Percentiles rank a stretch among this genome's conserved stretches.
These are phyloP conservation scores for Cicer cuneatum DNA, from an alignment of 306 rosid species.

Conservation along the genomic window DNA sequence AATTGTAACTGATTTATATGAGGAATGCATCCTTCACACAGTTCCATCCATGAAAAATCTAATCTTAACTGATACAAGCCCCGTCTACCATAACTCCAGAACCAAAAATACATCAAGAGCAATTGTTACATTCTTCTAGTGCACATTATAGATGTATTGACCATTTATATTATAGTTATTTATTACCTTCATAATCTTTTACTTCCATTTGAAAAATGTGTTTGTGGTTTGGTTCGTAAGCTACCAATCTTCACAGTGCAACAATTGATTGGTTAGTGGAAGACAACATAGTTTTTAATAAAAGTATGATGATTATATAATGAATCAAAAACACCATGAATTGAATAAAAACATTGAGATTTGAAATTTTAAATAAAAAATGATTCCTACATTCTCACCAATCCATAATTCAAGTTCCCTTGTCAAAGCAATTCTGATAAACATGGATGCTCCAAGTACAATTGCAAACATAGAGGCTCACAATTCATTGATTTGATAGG, in stretches of 20 bases:
- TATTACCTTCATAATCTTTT: conserved; percentile 1
- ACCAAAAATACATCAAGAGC: conserved; percentile 1
- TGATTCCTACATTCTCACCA: conserved; percentile 18
- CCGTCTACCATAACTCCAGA: not conserved
- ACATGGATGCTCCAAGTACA: conserved; percentile 85
- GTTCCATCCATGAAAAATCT: not conserved
- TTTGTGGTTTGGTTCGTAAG: not conserved
- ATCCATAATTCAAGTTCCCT: conserved; percentile 28
- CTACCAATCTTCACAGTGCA: conserved; percentile 12
- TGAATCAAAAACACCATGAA: not conserved
- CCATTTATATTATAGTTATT: conserved; percentile 7
- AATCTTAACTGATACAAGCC: not conserved
- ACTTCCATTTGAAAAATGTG: not conserved
- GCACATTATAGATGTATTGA: not conserved
- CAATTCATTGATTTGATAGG: conserved; percentile 75
- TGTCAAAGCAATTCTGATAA: conserved; percentile 58
- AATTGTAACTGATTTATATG: not conserved
- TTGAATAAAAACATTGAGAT: not conserved
- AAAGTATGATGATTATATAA: conserved; percentile 13
- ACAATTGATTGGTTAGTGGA: conserved; percentile 22
- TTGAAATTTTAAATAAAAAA: not conserved
- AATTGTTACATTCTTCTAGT: conserved; percentile 5
- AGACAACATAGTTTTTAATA: conserved; percentile 21
- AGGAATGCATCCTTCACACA: conserved; percentile 5
- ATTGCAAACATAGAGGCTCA: conserved; percentile 75